These are phyloP conservation scores for Dunaliella primolecta DNA, from an alignment of 139 green algal species.

Conservation along the genomic window DNA sequence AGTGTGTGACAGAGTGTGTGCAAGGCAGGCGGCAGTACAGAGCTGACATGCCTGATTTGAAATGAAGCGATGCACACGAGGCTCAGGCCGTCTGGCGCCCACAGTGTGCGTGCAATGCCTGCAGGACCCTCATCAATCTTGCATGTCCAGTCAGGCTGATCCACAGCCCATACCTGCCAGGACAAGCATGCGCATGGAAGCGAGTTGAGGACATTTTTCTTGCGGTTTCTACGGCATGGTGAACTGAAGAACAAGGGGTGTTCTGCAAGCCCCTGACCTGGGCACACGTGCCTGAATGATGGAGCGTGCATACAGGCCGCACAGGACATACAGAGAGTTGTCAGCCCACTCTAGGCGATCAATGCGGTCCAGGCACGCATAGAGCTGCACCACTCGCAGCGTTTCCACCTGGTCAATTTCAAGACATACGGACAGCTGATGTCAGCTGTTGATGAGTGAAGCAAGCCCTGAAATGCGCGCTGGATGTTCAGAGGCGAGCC, in stretches of 20 bases:
- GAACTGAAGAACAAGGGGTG: too few relatives aligned
- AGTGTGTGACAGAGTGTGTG: too few relatives aligned
- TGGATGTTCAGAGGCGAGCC: too few relatives aligned
- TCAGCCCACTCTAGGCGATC: slow-evolving; percentile 73
- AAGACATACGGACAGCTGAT: too few relatives aligned
- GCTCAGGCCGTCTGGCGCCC: slow-evolving; percentile 57
- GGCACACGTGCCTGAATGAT: too few relatives aligned
- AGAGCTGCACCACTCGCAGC: slow-evolving; percentile 69
- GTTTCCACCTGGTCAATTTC: too few relatives aligned
- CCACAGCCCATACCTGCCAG: slow-evolving; percentile 66
- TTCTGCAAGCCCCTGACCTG: too few relatives aligned
- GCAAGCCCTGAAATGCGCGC: too few relatives aligned
- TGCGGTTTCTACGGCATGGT: too few relatives aligned
- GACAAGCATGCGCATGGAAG: not conserved
- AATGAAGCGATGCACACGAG: slow-evolving; percentile 79
- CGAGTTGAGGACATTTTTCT: too few relatives aligned
- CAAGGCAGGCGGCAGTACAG: too few relatives aligned
- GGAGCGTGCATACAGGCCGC: slow-evolving; percentile 51
- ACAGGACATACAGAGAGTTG: slow-evolving; percentile 74
- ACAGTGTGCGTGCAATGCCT: slow-evolving; percentile 33
- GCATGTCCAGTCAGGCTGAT: slow-evolving; percentile 80
- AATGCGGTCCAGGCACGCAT: slow-evolving; percentile 82
- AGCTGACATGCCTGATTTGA: slow-evolving; percentile 3
- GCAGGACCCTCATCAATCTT: slow-evolving; percentile 83
- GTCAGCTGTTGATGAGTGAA: too few relatives aligned